Evolutionary conservation across 768 basidiomycete genomes (phyloP), one percentile per base, ranked within the genome.

Genomic region (Tylopilus balloui): DNA sequence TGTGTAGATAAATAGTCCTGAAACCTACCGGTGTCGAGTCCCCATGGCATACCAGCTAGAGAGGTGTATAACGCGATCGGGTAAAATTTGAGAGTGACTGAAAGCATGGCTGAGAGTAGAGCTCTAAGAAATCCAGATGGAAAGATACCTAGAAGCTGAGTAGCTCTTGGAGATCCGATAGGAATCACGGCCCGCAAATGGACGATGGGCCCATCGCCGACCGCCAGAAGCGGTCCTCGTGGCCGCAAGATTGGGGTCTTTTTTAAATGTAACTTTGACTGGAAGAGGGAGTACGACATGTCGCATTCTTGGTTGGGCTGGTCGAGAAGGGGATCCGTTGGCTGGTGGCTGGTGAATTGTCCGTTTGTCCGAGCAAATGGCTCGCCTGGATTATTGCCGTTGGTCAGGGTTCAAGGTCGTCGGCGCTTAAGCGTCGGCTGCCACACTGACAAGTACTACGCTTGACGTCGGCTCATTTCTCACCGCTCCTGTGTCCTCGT

Each of bases 41-140:
- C 66, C 63, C 62, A 68, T 42, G 66, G 42, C 55, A 66, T 55
- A 28, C 64, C 64, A 31, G 57, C 59, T 9, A 66, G 38, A 12
- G 66, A 68, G 23, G 60, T 51, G 27, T 58, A 48, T 20, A 56
- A 38, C 11, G 64, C 66, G 20, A 66, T 55, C 32, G 64, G 36
- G 45, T 64, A 66, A 10, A 66, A 47, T 50, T 52, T 55, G 14
- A 53, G 45, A 37, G 56, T 45, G 38, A 23, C 41, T 21, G 58
- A 45, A 23, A 25, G 37, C 63, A 65, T 60, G 25, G 14, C 10
- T 2, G 38, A 21, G 1, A n/a, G 35, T 15, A 29, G 32, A 29
- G 19, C 7, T 17, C 34, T 17, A n/a, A 17, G 27, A 35, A 23
- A 21, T 17, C 15, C 25, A 34, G 15, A 19, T 24, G 46, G 13